These are phyloP conservation scores for Xylaria sp. DNA, from an alignment of 2,329 filamentous ascomycete genomes.

Conservation along the genomic window DNA sequence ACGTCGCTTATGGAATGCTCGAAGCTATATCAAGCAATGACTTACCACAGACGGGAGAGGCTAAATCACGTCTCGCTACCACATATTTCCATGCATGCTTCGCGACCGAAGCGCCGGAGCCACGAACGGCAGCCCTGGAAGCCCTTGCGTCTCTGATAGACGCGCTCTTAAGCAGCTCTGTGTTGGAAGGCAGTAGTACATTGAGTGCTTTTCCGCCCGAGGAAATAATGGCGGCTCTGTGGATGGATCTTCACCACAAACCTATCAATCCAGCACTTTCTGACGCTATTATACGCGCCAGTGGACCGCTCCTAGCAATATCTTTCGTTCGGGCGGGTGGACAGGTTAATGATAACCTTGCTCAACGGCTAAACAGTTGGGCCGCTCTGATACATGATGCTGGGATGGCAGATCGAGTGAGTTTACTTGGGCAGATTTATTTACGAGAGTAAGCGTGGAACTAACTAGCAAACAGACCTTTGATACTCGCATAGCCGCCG, in stretches of 20 bases:
- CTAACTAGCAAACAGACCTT: constrained; percentile 61
- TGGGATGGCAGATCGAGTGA: constrained; percentile 61
- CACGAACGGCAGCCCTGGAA: constrained; percentile 59
- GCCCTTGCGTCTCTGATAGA: constrained; percentile 62
- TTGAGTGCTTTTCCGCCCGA: constrained; percentile 49
- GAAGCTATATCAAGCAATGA: constrained; percentile 52
- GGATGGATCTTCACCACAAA: constrained; percentile 53
- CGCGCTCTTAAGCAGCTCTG: constrained; percentile 49
- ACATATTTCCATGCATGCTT: constrained; percentile 59
- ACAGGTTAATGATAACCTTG: constrained; percentile 31
- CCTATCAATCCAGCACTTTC: constrained; percentile 61
- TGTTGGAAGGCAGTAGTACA: constrained; percentile 25
- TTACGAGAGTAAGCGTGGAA: background rate
- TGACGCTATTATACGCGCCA: constrained; percentile 61
- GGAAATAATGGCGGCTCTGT: constrained; percentile 54
- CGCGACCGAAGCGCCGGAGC: constrained; percentile 55
- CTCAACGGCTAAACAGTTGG: constrained; percentile 55
- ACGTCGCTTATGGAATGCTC: constrained; percentile 56
- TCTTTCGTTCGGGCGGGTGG: constrained; percentile 38
- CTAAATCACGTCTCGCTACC: constrained; percentile 51
- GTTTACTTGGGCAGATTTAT: constrained; percentile 34
- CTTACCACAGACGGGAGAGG: constrained; percentile 41
- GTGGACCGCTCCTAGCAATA: constrained; percentile 58
- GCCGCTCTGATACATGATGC: constrained; percentile 62
- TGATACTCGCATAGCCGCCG: constrained; percentile 71